Conservation (phyloP, 352 stramenopile species). For the Globisporangium perplexum region DNA sequence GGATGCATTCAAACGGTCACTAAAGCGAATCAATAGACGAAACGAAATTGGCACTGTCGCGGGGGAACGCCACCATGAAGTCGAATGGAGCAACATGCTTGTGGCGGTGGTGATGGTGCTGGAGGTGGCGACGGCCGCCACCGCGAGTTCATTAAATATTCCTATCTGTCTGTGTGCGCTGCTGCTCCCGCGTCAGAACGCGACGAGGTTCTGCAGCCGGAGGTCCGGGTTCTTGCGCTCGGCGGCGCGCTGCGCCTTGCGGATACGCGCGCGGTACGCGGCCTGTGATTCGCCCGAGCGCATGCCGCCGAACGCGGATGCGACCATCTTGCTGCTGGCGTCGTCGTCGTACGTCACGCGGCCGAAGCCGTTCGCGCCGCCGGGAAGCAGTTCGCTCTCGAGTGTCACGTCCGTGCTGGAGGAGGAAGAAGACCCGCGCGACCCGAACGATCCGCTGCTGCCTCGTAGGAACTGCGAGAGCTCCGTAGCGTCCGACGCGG, state of each 20-base stretch:
- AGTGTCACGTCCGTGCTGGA: not conserved
- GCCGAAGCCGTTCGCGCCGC: slow-evolving; percentile 26
- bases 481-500: not conserved
- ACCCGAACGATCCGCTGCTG: not conserved
- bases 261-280: slow-evolving; percentile 9
- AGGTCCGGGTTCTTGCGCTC: slow-evolving; percentile 21
- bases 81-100: too few relatives aligned
- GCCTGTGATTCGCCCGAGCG: slow-evolving; percentile 13
- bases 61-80: not conserved
- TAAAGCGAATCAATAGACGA: not conserved
- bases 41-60: not conserved
- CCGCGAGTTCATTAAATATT: not conserved
- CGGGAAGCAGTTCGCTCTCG: slow-evolving; percentile 8
- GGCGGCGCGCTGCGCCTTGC: slow-evolving; percentile 14
- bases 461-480: not conserved
- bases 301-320: slow-evolving; percentile 4
- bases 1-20: not conserved
- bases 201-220: slow-evolving; percentile 20
- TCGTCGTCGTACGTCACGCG: slow-evolving; percentile 22
- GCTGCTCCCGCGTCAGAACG: slow-evolving; percentile 11
- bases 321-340: slow-evolving; percentile 5
- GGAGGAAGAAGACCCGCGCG: too few relatives aligned
- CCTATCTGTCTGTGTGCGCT: not conserved
- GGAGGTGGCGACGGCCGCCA: not conserved
- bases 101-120: not conserved